Evolutionary conservation across 805 yeast species (phyloP), one percentile per base, ranked within the genome.

Genomic region (Maudiozyma turicensis): DNA sequence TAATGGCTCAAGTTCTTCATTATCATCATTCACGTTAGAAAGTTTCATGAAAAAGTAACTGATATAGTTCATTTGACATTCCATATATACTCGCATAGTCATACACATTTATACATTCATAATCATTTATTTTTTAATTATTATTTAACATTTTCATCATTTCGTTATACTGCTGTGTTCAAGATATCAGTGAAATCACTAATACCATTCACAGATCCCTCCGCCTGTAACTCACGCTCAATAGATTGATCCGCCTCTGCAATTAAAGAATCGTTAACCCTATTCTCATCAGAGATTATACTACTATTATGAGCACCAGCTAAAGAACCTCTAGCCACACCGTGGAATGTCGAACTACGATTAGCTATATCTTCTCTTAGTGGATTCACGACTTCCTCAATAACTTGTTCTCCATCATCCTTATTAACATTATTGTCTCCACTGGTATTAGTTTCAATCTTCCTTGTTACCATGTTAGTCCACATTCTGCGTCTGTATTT

Each of bases 401-500:
- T 44, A 2, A 48, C 48, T 26, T 40, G 46, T 35, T n/a, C 35
- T 11, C 15, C 44, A 20, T 46, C 37, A 32, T 15, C 43, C 14
- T 43, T 35, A 34, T 43, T 39, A 9, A 10, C n/a, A 40, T 40
- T 29, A 15, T 5, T 33, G 15, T 15, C 8, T 26, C 5, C 8
- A 6, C 30, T n/a, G n/a, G 29, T 43, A 20, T 38, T 43, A 9
- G 44, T 45, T 8, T 38, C 44, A 20, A 7, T 52, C 15, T 52
- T 44, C 48, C 73, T 58, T 0, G 57, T 54, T 32, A 69, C 70
- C 7, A 57, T 52, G 47, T 86, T 65, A 2, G 77, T 66, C 90
- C 90, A 84, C 62, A 88, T 72, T 58, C 91, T 71, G 59, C 91
- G 71, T 55, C 90, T 70, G 58, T 70, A 75, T 40, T 66, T 55